Percentiles rank a stretch among this genome's conserved stretches.
These are phyloP conservation scores for Schizonepeta tenuifolia DNA, from an alignment of 257 asterid genomes.

Conservation along the genomic window DNA sequence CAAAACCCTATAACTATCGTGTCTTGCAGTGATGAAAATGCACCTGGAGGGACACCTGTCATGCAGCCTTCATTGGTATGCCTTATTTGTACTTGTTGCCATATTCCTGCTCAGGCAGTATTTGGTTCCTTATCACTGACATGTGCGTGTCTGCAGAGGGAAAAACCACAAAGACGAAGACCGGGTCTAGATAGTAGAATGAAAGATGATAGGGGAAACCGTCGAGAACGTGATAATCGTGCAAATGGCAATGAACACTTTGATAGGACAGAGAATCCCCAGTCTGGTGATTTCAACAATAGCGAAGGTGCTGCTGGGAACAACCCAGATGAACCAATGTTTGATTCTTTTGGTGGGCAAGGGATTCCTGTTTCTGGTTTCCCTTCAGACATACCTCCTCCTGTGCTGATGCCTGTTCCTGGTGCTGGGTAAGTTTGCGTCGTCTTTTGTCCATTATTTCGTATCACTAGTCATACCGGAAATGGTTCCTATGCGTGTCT, in stretches of 20 bases:
- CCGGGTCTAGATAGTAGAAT: constrained; percentile 70
- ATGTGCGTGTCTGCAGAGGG: constrained; percentile 63
- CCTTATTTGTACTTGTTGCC: background rate
- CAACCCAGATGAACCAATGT: constrained; percentile 79
- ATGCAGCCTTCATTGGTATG: constrained; percentile 91
- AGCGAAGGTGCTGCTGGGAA: constrained; percentile 58
- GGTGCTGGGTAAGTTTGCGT: constrained; percentile 89
- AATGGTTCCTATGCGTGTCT: background rate
- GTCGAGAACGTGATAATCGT: constrained; percentile 71
- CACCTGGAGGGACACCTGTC: constrained; percentile 94
- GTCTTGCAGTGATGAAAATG: constrained; percentile 81
- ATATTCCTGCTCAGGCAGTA: background rate
- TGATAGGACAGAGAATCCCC: constrained; percentile 75
- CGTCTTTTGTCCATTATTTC: background rate
- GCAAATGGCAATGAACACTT: constrained; percentile 66
- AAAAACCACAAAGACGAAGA: constrained; percentile 71
- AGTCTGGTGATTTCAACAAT: constrained; percentile 64
- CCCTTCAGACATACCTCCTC: constrained; percentile 86
- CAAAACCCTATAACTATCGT: constrained; percentile 30
- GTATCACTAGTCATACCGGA: background rate
- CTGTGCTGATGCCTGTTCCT: constrained; percentile 98
- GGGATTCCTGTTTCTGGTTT: constrained; percentile 77
- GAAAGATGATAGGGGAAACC: constrained; percentile 79
- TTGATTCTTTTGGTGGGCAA: constrained; percentile 80
- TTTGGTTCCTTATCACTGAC: constrained; percentile 21